These are phyloP conservation scores for Micractinium sp. DNA, from an alignment of 139 green algal species.

Conservation along the genomic window DNA sequence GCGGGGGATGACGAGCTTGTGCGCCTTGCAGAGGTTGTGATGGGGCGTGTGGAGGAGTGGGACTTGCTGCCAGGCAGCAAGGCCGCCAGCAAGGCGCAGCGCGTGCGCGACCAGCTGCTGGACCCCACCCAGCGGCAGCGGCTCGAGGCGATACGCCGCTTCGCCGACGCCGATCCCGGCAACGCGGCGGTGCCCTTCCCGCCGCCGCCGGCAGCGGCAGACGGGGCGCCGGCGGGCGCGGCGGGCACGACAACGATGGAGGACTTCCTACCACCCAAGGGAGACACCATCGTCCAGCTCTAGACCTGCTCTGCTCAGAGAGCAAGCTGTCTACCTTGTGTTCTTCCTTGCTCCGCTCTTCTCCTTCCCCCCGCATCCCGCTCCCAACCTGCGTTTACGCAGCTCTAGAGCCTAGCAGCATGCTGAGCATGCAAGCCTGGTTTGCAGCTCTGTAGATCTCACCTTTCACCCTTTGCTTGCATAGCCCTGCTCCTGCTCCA, in stretches of 20 bases:
- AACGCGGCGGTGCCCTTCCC: conserved; percentile 31
- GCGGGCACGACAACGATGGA: neutral
- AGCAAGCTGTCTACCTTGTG: neutral
- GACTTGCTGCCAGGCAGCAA: conserved; percentile 44
- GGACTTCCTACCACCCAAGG: neutral
- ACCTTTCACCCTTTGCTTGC: neutral
- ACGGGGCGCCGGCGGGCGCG: neutral
- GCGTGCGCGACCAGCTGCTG: conserved; percentile 54
- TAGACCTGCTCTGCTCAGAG: neutral
- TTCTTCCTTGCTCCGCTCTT: neutral
- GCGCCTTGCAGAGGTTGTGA: conserved; percentile 57
- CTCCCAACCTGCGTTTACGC: too few relatives aligned
- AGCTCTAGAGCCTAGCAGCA: too few relatives aligned
- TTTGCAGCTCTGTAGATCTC: neutral
- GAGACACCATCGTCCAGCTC: neutral
- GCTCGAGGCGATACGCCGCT: conserved; percentile 28
- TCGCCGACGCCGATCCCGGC: neutral
- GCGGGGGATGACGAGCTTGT: conserved; percentile 7
- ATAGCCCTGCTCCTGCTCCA: neutral
- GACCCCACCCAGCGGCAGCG: conserved; percentile 34
- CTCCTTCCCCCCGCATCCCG: neutral
- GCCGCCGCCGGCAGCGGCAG: conserved; percentile 14
- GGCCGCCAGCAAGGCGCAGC: conserved; percentile 32
- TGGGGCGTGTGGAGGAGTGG: conserved; percentile 53
- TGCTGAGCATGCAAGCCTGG: neutral